Evolutionary conservation across 2,329 filamentous ascomycete species (phyloP).

Genomic region (Aspergillus fructus): DNA sequence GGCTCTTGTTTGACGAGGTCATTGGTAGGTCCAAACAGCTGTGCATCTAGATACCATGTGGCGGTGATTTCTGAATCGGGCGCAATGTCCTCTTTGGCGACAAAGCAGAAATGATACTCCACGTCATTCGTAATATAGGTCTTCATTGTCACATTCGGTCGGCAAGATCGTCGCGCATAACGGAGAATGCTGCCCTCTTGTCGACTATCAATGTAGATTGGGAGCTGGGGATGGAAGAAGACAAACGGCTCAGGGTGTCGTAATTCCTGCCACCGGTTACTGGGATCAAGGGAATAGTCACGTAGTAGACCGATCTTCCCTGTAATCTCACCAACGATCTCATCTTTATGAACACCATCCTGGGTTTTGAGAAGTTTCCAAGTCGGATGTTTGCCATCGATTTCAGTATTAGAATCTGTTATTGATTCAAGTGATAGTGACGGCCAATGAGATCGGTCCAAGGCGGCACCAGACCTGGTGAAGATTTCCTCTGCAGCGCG

Average conservation of each 20-base stretch:
- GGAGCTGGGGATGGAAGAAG: constrained; percentile 83
- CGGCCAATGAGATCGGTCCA: constrained; percentile 57
- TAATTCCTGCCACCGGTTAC: constrained; percentile 68
- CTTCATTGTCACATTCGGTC: constrained; percentile 83
- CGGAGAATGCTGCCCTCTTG: constrained; percentile 81
- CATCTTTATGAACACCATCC: constrained; percentile 50
- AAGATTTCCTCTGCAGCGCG: constrained; percentile 68
- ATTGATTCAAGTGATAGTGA: constrained; percentile 53
- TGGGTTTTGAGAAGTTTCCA: constrained; percentile 64
- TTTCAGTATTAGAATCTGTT: constrained; percentile 48
- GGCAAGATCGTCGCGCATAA: constrained; percentile 89
- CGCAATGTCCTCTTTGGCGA: constrained; percentile 74
- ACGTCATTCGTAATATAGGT: constrained; percentile 76
- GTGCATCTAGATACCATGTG: constrained; percentile 49
- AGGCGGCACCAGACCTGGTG: constrained; percentile 55
- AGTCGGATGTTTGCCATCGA: constrained; percentile 60
- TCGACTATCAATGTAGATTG: constrained; percentile 89
- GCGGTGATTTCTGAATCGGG: constrained; percentile 52
- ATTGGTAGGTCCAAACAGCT: constrained; percentile 38
- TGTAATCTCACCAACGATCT: constrained; percentile 71
- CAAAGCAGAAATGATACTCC: constrained; percentile 89
- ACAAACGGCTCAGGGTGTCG: constrained; percentile 66
- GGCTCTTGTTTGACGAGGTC: constrained; percentile 43
- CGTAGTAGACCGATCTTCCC: constrained; percentile 73
- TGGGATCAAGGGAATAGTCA: constrained; percentile 66